Evolutionary conservation across 257 asterid genomes (phyloP), one percentile per base, ranked within the genome.

Genomic region (Verbena officinalis): DNA sequence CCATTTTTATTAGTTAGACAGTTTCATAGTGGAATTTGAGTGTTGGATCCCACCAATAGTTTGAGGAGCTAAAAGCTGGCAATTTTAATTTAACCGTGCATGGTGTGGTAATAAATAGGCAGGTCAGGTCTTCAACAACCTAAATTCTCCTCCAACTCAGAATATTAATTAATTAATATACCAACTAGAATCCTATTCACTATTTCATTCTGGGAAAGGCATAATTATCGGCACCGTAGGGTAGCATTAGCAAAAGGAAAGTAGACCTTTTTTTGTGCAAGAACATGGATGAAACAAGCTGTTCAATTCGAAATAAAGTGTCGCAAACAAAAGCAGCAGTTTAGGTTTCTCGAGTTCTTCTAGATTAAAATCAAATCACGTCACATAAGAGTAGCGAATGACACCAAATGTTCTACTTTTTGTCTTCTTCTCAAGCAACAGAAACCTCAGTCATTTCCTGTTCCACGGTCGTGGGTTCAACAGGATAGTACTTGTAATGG

Each of bases 391-490:
- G 46, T 54, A 19, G 61, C 68, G 59, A 55, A 59, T 64, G 22
- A 31, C 42, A 53, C 48, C 42, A 62, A 46, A 62, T 46, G 62
- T 59, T 46, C 65, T 59, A 71, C 23, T 39, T 36, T 33, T 36
- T 33, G 38, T 67, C 46, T 65, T 61, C 40, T 51, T 20, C 67
- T 85, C 77, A 89, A 10, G 91, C 75, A 30, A 69, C 52, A 4
- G 81, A 33, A 7, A 76, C 81, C 49, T 93, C 98, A 20, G 82
- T 46, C 96, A 90, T 87, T 78, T 87, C 97, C 22, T 83, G 98
- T 56, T 84, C 98, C 74, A 88, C 85, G 1, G 83, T 36, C 11
- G 80, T 65, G 6, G 89, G 81, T 75, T 90, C 94, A 0, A 81
- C 96, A 0, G 95, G 97, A 56, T 78, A 75, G 81, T 87, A 86